Evolutionary conservation across 1,139 yeast genomes (phyloP), one percentile per base, ranked within the genome.

Genomic region (Geotrichum restrictum): DNA sequence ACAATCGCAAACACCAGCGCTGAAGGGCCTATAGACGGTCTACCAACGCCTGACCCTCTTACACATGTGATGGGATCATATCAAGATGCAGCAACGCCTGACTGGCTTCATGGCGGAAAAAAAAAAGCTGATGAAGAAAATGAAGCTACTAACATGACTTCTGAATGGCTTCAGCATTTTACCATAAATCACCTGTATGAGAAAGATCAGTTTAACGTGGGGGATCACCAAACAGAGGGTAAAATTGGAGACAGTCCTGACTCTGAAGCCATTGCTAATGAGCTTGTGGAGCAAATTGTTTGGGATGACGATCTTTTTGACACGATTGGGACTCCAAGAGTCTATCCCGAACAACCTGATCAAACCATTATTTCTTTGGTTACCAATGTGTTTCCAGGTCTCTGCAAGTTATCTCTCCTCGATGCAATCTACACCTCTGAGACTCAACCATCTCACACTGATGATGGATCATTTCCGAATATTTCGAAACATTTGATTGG

Each of bases 281-380:
- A 66, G 1, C 52, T 74, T n/a, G 60, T 73, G 8, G 74, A 72
- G 40, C 79, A 76, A 48, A 60, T 76, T 16, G 74, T 75, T 0
- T 76, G 77, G 73, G 78, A 76, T 59, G 68, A 68, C 55, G 67
- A 67, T 1, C 59, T 66, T 32, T 55, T 71, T 18, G 59, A 59
- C 3, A 61, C 61, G 32, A 53, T 64, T 4, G 36, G 62, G 1
- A 64, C 68, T 1, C 43, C 54, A 14, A 16, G 19, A 5, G 36
- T 41, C 1, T n/a, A 13, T 5, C 49, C 49, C 8, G 49, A 52
- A 34, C 45, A 52, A 11, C 40, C 49, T 5, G 55, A 52, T 39
- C 52, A 24, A 27, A 34, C 24, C 10, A 31, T 52, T 27, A 21
- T 52, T 7, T 14, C 27, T 19, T 21, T 48, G 16, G 42, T 52